Conservation (phyloP, 345 rosid genomes). For the Bruguiera parviflora region DNA sequence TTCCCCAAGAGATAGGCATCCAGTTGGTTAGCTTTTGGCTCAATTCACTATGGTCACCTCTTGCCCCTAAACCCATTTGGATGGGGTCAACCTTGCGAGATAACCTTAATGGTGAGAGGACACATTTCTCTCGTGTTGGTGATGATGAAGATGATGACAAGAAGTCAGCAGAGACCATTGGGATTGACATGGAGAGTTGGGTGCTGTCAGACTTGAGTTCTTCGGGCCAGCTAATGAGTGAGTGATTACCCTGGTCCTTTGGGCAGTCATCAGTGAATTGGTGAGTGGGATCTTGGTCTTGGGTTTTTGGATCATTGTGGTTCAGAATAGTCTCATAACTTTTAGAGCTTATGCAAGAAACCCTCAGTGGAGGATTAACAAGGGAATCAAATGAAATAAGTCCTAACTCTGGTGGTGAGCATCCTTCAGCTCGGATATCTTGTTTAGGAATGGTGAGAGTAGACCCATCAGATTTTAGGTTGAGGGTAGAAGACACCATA, state of each 20-base stretch:
- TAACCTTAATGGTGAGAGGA: constrained; percentile 48
- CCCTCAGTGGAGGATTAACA: constrained; percentile 38
- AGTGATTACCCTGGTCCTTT: constrained; percentile 30
- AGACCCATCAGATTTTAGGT: constrained; percentile 35
- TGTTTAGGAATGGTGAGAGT: constrained; percentile 28
- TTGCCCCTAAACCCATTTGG: constrained; percentile 36
- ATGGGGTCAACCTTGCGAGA: constrained; percentile 43
- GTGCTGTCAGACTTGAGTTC: constrained; percentile 63
- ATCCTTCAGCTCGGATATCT: constrained; percentile 25
- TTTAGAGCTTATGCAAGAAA: constrained; percentile 21
- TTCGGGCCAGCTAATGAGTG: constrained; percentile 42
- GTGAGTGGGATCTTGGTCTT: constrained; percentile 30
- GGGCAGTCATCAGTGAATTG: constrained; percentile 48
- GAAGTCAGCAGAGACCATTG: constrained; percentile 41
- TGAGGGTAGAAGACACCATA: constrained; percentile 29
- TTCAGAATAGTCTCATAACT: constrained; percentile 25
- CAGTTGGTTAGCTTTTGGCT: constrained; percentile 40
- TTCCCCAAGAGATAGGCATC: constrained; percentile 54
- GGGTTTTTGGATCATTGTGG: constrained; percentile 27
- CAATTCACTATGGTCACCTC: constrained; percentile 9
- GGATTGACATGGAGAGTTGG: constrained; percentile 68
- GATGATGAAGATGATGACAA: constrained; percentile 46
- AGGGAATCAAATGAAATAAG: constrained; percentile 46
- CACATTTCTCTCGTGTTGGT: constrained; percentile 34
- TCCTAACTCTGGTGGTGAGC: constrained; percentile 41